Conservation (phyloP, 1,139 yeast genomes). For the Wickerhamomyces sp. region DNA sequence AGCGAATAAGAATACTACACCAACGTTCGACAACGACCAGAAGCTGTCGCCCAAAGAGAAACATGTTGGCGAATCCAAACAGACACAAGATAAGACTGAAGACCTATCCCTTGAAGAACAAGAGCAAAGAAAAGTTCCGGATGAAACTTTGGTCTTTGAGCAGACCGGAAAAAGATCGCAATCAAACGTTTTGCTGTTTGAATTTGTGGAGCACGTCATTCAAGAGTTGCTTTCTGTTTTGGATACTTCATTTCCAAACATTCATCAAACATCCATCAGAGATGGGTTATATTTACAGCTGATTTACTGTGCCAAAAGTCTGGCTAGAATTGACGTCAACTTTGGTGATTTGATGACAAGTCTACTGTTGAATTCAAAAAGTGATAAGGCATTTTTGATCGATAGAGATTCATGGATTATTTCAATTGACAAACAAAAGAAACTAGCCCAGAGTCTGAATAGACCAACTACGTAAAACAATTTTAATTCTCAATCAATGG, state of each 20-base stretch:
- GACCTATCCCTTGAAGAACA: background rate
- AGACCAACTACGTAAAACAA: background rate
- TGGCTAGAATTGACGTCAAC: constrained; percentile 65
- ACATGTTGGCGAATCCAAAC: constrained; percentile 21
- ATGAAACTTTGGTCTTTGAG: constrained; percentile 14
- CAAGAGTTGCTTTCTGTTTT: constrained; percentile 31
- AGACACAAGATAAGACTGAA: constrained; percentile 12
- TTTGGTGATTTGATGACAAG: constrained; percentile 44
- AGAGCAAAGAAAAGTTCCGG: constrained; percentile 18
- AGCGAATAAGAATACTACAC: background rate
- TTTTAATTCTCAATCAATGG: no score
- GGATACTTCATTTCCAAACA: constrained; percentile 30
- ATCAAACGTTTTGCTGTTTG: constrained; percentile 29
- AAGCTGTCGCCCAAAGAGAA: background rate
- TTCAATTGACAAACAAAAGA: constrained; percentile 34
- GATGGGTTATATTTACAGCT: constrained; percentile 68
- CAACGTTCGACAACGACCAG: background rate
- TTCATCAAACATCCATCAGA: constrained; percentile 40
- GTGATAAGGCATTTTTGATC: constrained; percentile 16
- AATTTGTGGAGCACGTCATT: constrained; percentile 37
- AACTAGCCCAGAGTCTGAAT: constrained; percentile 25
- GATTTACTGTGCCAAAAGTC: constrained; percentile 70
- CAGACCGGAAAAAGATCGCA: constrained; percentile 5
- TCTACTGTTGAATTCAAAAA: constrained; percentile 12
- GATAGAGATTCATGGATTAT: constrained; percentile 31